Base-by-base conservation (phyloP, 257 asterid species). In the Primulina huaijiensis region DNA sequence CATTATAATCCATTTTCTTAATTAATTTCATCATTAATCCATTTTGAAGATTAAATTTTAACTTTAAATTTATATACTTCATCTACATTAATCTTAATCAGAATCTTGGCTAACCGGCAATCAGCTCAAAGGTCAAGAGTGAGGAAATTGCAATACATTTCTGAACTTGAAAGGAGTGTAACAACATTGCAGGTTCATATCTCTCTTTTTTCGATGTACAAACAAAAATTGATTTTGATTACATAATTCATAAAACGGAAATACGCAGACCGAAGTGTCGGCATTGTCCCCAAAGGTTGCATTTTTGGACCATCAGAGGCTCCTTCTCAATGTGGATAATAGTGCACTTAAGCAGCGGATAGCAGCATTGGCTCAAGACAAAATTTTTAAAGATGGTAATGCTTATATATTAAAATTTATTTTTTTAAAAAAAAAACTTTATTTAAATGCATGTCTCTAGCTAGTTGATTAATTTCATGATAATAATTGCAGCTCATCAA, bases 101-200 rank as follows among this genome's bases (percentile, higher is more conserved):
- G 97, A 80, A 90, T 92, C 27, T 78, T 92, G 80, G 98, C 98
- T 1, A 92, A 92, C 62, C 77, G 98, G 46, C 98, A 92, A 78
- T 92, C 98, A 14, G 98, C 98, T 74, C 98, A 87, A 82, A 86
- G 98, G 71, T 92, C 97, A 53, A 83, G 98, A 77, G 97, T 92
- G 76, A 86, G 98, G 76, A 92, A 92, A 60, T 67, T 92, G 19
- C 97, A 92, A 30, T 90, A 92, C 80, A 88, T 92, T 76, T 92
- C 97, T 30, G 97, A 90, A 82, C 95, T 92, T 62, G 98, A 92
- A 83, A 85, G 97, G 78, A 90, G 95, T 70, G 97, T 92, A 29
- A 77, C 96, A 35, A 69, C 95, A 4, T 71, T 92, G 75, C 98
- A 90, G 89, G 98, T 90, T 81, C 6, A 8, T 56, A 25, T 12